Evolutionary conservation across 2,329 filamentous ascomycete genomes (phyloP), one percentile per base, ranked within the genome.

Genomic region (Ilyonectria sp.): DNA sequence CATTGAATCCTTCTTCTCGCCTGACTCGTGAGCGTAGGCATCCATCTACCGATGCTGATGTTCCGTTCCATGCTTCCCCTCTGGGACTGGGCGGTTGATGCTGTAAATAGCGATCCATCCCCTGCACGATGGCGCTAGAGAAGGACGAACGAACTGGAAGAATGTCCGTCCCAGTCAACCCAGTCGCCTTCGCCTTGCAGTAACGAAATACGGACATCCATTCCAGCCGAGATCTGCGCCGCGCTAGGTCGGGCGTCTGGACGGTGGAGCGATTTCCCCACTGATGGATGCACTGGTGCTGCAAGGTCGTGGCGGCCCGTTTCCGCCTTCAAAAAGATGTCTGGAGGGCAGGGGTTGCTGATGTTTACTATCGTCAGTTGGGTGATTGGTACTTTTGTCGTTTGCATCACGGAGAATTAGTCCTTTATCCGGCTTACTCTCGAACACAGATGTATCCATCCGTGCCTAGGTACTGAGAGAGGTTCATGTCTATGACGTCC

Each of bases 241-340:
- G 26, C 49, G 49, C 49, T 33, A 52, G 8, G 49, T 52, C 49
- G 49, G 49, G 49, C 49, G 49, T 52, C 15, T 52, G 49, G 8
- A 6, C 49, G 13, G 49, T 33, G 49, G 49, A n/a, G 49, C n/a
- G 17, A n/a, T 50, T 31, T 9, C 17, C 6, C 49, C 26, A 52
- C 49, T 21, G 29, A 33, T 11, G 47, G 26, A 50, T 50, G 47
- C 47, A 26, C 31, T n/a, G 46, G 46, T 4, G 31, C 31, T 33
- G 31, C 31, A 33, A 9, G 31, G 31, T 6, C 31, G 11, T 33
- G 31, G 7, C 31, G 31, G 31, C 31, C 31, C 11, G 31, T 33
- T 11, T 33, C 31, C 31, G 31, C 31, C 31, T 9, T 33, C 31
- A 33, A 9, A 9, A 8, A 11, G 31, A 11, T 33, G 10, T 33